Evolutionary conservation across 352 stramenopile genomes (phyloP).

Genomic region (Globisporangium ultimum): DNA sequence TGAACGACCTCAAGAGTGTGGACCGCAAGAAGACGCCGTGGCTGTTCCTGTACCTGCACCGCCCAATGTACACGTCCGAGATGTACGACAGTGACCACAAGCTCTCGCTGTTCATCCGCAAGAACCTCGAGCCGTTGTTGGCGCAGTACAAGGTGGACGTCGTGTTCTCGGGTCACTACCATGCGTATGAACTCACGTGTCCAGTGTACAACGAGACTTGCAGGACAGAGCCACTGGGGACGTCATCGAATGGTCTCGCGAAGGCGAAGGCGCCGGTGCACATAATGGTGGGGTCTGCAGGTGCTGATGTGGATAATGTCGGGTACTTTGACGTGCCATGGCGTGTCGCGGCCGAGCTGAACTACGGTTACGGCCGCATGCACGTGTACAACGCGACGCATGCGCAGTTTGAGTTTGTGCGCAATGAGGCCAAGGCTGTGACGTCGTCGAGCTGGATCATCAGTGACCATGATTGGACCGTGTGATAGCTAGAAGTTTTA

Average conservation of each 20-base stretch:
- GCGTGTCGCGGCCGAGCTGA: conserved; percentile 6
- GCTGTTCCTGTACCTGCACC: conserved; percentile 88
- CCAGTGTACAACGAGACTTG: conserved; percentile 72
- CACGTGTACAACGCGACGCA: conserved; percentile 55
- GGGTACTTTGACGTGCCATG: conserved; percentile 28
- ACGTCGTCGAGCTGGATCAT: conserved; percentile 24
- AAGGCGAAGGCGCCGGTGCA: conserved; percentile 37
- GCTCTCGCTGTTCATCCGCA: conserved; percentile 31
- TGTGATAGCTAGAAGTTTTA: no score
- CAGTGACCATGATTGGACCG: conserved; percentile 41
- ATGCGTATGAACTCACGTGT: conserved; percentile 91
- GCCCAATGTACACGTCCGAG: conserved; percentile 73
- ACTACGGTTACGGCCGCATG: conserved; percentile 39
- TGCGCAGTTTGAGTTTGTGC: conserved; percentile 50
- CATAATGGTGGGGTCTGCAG: conserved; percentile 47
- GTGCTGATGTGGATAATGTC: conserved; percentile 29
- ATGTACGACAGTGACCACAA: conserved; percentile 32
- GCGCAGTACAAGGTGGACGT: conserved; percentile 88
- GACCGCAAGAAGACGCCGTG: conserved; percentile 88
- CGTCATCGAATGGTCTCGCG: conserved; percentile 11
- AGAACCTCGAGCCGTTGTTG: conserved; percentile 42
- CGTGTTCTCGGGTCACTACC: conserved; percentile 90
- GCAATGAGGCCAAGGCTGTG: conserved; percentile 15
- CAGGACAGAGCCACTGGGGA: conserved; percentile 34
- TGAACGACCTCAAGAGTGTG: conserved; percentile 71